phyloP scores from a whole-genome alignment of 495 filamentous ascomycete genomes.

The Paragyromitra xinjiangensis region DNA sequence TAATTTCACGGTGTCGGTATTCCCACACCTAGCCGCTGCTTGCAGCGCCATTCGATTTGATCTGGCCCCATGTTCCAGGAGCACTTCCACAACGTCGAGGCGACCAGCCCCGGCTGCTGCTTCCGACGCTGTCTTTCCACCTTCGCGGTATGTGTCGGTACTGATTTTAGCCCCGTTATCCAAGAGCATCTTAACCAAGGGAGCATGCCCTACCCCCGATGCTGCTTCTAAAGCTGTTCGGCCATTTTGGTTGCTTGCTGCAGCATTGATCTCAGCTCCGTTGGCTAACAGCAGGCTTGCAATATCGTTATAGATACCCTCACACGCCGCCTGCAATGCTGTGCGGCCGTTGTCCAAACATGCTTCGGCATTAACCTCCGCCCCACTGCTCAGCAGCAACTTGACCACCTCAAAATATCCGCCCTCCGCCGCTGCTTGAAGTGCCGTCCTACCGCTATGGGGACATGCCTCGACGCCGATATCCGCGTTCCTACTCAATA shows the following conservation, averaged over 20 bases:
- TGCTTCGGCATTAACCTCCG: slow-evolving; percentile 7
- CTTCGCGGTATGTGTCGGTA: neutral
- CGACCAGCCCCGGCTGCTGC: neutral
- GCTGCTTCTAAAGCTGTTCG: slow-evolving; percentile 22
- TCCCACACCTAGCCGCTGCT: neutral
- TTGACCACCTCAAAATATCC: slow-evolving; percentile 18
- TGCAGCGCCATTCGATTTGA: slow-evolving; percentile 15
- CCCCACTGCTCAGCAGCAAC: neutral
- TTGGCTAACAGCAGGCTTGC: neutral
- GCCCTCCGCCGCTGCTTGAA: slow-evolving; percentile 8
- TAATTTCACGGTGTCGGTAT: slow-evolving; percentile 23
- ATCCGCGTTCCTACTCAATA: neutral
- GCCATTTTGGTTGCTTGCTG: neutral
- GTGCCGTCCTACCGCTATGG: slow-evolving; percentile 10
- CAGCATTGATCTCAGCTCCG: slow-evolving; percentile 22
- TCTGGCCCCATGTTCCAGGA: neutral
- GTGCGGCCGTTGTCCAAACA: neutral
- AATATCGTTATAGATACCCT: slow-evolving; percentile 14
- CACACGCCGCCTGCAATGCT: slow-evolving; percentile 16
- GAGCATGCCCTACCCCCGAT: neutral
- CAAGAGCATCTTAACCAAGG: slow-evolving; percentile 19
- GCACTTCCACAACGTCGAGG: neutral
- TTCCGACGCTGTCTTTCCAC: neutral
- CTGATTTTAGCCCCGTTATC: neutral
- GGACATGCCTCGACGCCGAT: neutral